Conservation (phyloP, 1,139 yeast species). For the Taphrina pruni region DNA sequence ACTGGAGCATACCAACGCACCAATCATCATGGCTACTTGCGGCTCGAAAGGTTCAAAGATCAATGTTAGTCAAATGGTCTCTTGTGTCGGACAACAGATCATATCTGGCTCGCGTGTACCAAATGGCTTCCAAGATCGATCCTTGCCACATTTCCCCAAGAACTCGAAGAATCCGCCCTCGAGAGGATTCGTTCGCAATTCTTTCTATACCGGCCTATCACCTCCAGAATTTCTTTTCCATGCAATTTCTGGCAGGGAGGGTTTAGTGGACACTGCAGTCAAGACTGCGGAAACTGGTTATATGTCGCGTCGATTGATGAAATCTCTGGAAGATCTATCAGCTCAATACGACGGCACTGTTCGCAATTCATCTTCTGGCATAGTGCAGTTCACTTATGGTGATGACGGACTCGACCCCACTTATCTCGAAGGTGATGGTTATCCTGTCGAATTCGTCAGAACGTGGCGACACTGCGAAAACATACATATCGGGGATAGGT, state of each 20-base stretch:
- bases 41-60: slow-evolving; percentile 98
- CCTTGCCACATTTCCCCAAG: slow-evolving; percentile 95
- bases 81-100: slow-evolving; percentile 99
- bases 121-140: slow-evolving; percentile 98
- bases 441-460: slow-evolving; percentile 88
- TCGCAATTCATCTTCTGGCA: slow-evolving; percentile 91
- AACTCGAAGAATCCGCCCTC: slow-evolving; percentile 97
- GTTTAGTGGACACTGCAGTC: slow-evolving; percentile 98
- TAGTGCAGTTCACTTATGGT: slow-evolving; percentile 97
- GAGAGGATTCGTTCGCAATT: slow-evolving; percentile 95
- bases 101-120: slow-evolving; percentile 99
- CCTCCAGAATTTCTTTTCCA: slow-evolving; percentile 98
- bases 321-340: slow-evolving; percentile 93
- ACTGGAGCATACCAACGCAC: slow-evolving; percentile 88
- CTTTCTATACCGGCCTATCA: slow-evolving; percentile 88
- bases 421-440: slow-evolving; percentile 99
- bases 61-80: slow-evolving; percentile 99
- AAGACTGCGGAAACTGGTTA: slow-evolving; percentile 99
- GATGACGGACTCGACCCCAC: slow-evolving; percentile 98
- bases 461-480: slow-evolving; percentile 87
- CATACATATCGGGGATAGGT: slow-evolving; percentile 6
- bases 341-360: slow-evolving; percentile 94
- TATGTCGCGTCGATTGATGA: slow-evolving; percentile 98
- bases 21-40: slow-evolving; percentile 98
- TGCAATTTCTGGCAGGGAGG: slow-evolving; percentile 99